Evolutionary conservation across 208 protist species (phyloP).

Genomic region (Leishmania guyanensis): DNA sequence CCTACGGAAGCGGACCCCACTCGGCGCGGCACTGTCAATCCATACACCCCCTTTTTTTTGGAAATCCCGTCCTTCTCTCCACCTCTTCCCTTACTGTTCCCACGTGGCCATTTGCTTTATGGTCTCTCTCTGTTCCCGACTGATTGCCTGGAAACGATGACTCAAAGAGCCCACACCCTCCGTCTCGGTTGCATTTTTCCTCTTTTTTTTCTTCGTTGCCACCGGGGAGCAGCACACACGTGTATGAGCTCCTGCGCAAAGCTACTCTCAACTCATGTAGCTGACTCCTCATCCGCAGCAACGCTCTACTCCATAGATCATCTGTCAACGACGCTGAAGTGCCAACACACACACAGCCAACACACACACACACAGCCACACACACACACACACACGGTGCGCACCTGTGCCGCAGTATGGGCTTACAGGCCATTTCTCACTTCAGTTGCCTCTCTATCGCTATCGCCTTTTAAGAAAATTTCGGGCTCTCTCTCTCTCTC

Average conservation of each 20-base stretch:
- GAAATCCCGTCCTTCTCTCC: background rate
- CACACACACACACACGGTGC: background rate
- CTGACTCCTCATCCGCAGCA: background rate
- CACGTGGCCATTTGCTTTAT: background rate
- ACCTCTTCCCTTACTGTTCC: too few relatives aligned
- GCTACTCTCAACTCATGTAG: background rate
- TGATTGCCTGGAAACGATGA: background rate
- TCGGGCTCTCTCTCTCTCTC: background rate
- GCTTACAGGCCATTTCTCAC: background rate
- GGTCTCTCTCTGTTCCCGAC: background rate
- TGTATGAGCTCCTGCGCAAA: background rate
- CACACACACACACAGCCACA: background rate
- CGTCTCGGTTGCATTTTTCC: background rate
- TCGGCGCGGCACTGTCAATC: background rate
- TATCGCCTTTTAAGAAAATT: background rate
- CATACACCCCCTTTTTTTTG: background rate
- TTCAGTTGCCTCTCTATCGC: background rate
- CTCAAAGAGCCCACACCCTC: background rate
- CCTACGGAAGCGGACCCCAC: background rate
- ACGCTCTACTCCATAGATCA: constrained; percentile 2
- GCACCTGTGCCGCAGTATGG: background rate
- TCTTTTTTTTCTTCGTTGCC: background rate
- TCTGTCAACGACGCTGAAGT: background rate
- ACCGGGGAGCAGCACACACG: background rate
- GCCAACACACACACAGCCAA: background rate